Percentiles rank a stretch among this genome's conserved stretches.
phyloP scores from a whole-genome alignment of 2,329 filamentous ascomycete genomes.

The Cytospora leucostoma region DNA sequence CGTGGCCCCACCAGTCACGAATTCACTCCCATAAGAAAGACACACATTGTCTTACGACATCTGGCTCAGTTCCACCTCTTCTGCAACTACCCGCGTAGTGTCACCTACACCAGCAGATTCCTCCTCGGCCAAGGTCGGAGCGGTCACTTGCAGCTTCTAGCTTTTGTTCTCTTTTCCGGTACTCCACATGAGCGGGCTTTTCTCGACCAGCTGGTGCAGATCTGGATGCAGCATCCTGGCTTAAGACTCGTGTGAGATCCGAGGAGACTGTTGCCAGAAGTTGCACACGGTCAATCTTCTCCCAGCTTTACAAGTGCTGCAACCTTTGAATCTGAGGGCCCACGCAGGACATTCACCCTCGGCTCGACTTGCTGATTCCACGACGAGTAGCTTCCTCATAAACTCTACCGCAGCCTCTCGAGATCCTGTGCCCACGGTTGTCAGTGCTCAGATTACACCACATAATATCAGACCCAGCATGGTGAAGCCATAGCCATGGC shows the following conservation, averaged over 20 bases:
- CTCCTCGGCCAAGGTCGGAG: constrained; percentile 10
- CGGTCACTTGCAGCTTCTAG: constrained; percentile 10
- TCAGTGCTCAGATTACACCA: constrained; percentile 32
- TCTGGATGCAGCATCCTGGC: not conserved
- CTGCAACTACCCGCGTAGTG: constrained; percentile 19
- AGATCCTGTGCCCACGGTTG: constrained; percentile 38
- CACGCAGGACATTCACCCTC: constrained; percentile 1
- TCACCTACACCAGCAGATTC: constrained; percentile 16
- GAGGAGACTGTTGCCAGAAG: constrained; percentile 3
- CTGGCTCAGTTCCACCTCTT: constrained; percentile 12
- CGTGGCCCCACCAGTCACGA: constrained; percentile 1
- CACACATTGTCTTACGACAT: constrained; percentile 17
- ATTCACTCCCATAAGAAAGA: constrained; percentile 5
- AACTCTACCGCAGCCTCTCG: constrained; percentile 23
- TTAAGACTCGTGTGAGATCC: constrained; percentile 2
- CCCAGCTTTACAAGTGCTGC: constrained; percentile 5
- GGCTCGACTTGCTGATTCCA: constrained; percentile 19
- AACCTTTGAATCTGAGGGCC: constrained; percentile 7
- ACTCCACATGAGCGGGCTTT: not conserved
- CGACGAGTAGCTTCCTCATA: constrained; percentile 7
- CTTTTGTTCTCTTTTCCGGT: constrained; percentile 8
- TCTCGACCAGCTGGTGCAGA: constrained; percentile 12
- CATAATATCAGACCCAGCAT: constrained; percentile 37
- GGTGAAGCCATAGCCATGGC: constrained; percentile 42
- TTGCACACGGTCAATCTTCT: constrained; percentile 12